These are phyloP conservation scores for Boletus fagicola DNA, from an alignment of 768 basidiomycete genomes.

Conservation along the genomic window DNA sequence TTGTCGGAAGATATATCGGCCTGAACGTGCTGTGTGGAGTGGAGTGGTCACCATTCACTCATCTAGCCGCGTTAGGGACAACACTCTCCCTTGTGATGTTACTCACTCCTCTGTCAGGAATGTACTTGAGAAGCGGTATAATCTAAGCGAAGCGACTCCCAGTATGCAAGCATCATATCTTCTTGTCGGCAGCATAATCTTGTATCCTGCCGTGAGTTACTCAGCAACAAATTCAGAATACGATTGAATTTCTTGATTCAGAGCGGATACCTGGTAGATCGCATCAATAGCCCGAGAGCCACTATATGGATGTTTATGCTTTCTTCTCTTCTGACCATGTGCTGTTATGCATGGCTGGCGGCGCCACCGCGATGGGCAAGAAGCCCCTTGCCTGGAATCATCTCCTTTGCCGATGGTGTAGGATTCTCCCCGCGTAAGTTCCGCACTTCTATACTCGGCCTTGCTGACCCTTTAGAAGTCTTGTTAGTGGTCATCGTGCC, in stretches of 20 bases:
- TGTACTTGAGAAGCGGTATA: constrained; percentile 67
- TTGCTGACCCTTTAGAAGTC: constrained; percentile 40
- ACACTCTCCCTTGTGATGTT: neutral
- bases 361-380: constrained; percentile 56
- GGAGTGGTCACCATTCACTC: constrained; percentile 76
- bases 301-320: constrained; percentile 56
- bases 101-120: constrained; percentile 44
- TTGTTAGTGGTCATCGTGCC: constrained; percentile 75
- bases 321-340: constrained; percentile 58
- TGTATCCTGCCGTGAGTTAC: constrained; percentile 64
- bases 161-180: constrained; percentile 69
- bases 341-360: constrained; percentile 65
- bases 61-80: constrained; percentile 63
- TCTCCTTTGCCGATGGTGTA: constrained; percentile 62
- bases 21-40: constrained; percentile 75
- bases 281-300: constrained; percentile 52
- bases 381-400: constrained; percentile 59
- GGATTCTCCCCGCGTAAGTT: constrained; percentile 66
- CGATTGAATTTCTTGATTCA: constrained; percentile 24
- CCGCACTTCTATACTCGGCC: neutral
- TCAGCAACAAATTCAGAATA: neutral
- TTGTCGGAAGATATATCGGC: constrained; percentile 56
- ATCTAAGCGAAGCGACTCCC: constrained; percentile 57
- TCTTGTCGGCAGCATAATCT: constrained; percentile 61
- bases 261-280: constrained; percentile 68